Percentiles rank a stretch among this genome's conserved stretches.
These are phyloP conservation scores for Eucalyptus marginata DNA, from an alignment of 345 rosid species.

Conservation along the genomic window DNA sequence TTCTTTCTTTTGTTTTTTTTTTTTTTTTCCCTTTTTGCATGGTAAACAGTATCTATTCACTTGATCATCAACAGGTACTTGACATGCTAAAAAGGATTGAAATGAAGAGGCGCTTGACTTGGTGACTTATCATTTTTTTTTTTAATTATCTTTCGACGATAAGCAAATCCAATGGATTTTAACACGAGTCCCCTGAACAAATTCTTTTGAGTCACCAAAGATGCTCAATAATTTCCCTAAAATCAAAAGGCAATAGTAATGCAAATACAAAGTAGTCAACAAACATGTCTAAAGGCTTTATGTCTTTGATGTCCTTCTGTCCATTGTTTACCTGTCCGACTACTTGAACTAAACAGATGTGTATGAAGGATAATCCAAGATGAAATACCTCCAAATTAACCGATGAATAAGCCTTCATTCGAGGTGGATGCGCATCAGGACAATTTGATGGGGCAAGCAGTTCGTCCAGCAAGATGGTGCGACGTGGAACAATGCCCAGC, in stretches of 20 bases:
- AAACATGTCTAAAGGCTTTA: neutral
- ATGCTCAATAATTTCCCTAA: neutral
- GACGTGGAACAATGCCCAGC: neutral
- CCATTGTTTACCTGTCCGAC: neutral
- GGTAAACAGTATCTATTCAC: neutral
- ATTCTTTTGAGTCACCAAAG: neutral
- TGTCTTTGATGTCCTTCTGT: neutral
- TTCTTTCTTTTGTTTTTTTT: neutral
- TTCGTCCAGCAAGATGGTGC: neutral
- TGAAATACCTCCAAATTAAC: neutral
- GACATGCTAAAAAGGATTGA: neutral
- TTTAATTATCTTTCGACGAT: neutral
- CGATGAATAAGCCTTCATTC: neutral
- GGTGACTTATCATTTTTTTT: neutral
- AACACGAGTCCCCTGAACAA: neutral
- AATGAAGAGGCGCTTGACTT: neutral
- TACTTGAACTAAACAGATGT: neutral
- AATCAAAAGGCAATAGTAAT: neutral
- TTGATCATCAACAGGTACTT: neutral
- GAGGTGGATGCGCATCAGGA: neutral
- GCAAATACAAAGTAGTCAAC: neutral
- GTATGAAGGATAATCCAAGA: neutral
- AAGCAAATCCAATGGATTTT: neutral
- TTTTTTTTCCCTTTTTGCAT: neutral
- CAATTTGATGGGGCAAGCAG: neutral